Conservation (phyloP, 2,329 filamentous ascomycete species). For the Arthroderma uncinatum region DNA sequence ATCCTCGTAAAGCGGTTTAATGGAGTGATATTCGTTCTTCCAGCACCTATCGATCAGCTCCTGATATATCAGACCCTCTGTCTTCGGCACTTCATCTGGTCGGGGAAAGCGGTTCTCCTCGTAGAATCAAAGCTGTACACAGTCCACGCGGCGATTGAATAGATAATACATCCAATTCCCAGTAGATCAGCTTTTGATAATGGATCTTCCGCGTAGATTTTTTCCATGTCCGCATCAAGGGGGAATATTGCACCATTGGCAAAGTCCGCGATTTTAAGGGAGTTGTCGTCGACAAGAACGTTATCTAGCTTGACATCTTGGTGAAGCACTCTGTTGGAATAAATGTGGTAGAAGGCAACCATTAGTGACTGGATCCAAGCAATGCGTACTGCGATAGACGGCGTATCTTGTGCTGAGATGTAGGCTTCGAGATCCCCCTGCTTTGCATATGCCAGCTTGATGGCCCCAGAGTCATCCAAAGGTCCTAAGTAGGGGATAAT, state of each 20-base stretch:
- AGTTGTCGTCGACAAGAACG: constrained; percentile 10
- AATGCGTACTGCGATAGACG: constrained; percentile 9
- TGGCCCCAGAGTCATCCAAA: constrained; percentile 10
- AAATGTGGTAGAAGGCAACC: constrained; percentile 11
- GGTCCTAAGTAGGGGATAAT: constrained; percentile 14
- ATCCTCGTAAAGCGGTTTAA: constrained; percentile 11
- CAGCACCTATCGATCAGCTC: constrained; percentile 12
- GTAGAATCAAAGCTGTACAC: constrained; percentile 14
- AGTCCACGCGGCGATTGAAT: constrained; percentile 13
- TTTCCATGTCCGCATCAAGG: constrained; percentile 11
- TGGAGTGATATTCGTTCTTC: constrained; percentile 9
- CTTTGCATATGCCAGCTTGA: constrained; percentile 13
- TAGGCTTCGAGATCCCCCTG: constrained; percentile 13
- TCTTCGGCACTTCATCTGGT: constrained; percentile 10
- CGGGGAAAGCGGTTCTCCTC: constrained; percentile 11
- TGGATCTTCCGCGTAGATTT: constrained; percentile 11
- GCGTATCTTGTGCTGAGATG: constrained; percentile 10
- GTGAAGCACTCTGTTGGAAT: constrained; percentile 14
- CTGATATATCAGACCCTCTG: constrained; percentile 5
- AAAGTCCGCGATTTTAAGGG: constrained; percentile 12
- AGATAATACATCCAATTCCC: constrained; percentile 14
- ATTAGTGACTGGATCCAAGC: constrained; percentile 13
- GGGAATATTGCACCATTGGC: constrained; percentile 13
- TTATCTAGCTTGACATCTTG: constrained; percentile 15
- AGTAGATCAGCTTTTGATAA: constrained; percentile 13